phyloP scores from a whole-genome alignment of 768 basidiomycete species.

The Pleurotus salmoneostramineus region DNA sequence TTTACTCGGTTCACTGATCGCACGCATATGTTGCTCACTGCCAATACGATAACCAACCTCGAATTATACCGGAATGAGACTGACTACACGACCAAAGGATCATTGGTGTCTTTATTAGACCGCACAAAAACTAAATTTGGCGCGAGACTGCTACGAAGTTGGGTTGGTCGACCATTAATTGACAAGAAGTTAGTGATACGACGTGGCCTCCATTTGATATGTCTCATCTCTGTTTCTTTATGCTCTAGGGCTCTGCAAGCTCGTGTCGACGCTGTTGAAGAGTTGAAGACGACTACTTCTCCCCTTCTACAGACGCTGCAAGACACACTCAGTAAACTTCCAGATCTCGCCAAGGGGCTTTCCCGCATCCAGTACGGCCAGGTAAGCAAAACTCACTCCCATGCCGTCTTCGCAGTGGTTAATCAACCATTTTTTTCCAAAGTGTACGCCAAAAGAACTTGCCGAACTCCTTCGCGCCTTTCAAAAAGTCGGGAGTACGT shows the following conservation, averaged over 20 bases:
- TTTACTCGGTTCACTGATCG: slow-evolving; percentile 76
- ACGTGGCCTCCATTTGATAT: not conserved
- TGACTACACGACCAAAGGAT: slow-evolving; percentile 67
- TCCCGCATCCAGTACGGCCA: slow-evolving; percentile 90
- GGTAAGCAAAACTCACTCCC: slow-evolving; percentile 37
- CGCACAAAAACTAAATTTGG: slow-evolving; percentile 89
- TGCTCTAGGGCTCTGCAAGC: slow-evolving; percentile 60
- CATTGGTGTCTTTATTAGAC: slow-evolving; percentile 83
- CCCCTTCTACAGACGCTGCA: slow-evolving; percentile 66
- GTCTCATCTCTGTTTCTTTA: not conserved
- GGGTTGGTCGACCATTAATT: slow-evolving; percentile 84
- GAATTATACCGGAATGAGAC: slow-evolving; percentile 94
- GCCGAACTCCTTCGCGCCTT: slow-evolving; percentile 73
- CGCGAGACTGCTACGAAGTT: slow-evolving; percentile 72
- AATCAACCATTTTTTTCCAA: too few species aligned
- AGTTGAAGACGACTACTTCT: slow-evolving; percentile 63
- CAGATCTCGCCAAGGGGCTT: slow-evolving; percentile 84
- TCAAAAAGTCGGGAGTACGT: slow-evolving; percentile 61
- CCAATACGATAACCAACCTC: slow-evolving; percentile 84
- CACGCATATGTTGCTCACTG: slow-evolving; percentile 83
- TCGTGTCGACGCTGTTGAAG: slow-evolving; percentile 81
- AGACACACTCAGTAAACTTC: slow-evolving; percentile 66
- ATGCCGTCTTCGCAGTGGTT: not conserved
- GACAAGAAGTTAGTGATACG: slow-evolving; percentile 51
- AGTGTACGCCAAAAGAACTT: slow-evolving; percentile 85